Evolutionary conservation across 2,329 filamentous ascomycete genomes (phyloP), one percentile per base, ranked within the genome.

Genomic region (Tolypocladium endophyticum): DNA sequence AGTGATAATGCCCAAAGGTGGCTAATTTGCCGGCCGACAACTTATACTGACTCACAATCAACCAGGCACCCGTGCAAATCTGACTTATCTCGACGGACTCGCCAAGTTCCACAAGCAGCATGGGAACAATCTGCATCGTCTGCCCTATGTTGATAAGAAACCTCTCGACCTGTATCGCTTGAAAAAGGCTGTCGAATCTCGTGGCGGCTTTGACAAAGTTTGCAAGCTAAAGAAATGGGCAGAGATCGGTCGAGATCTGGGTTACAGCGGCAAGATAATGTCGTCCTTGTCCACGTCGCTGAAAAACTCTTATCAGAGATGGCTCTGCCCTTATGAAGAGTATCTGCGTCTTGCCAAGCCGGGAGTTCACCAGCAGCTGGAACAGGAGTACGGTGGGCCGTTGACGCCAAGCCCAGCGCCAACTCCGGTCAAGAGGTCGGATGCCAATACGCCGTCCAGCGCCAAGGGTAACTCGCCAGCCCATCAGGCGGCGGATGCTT

Each of bases 231-330:
- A 99, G 77, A 97, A 97, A 77, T 99, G 94, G 94, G 94, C 94
- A 20, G 94, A 99, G 73, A 97, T 99, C 67, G 94, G 94, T 39
- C 87, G 94, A 69, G 94, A 97, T 71, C 78, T 99, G 55, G 94
- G 94, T 59, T 99, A 99, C 75, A 97, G 93, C 70, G 94, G 94
- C 71, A 99, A 99, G 78, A 99, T 99, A 64, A 99, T 99, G 94
- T 97, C 93, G 2, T 97, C 94, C 11, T 78, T 99, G 55, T 99
- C 94, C 7, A 99, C 94, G 0, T 97, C 94, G 6, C 82, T 99
- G 50, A 99, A 97, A 73, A 99, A 99, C 73, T 97, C 94, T 0
- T 99, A 95, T 68, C 92, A 96, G 72, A 87, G 93, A 75, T 99
- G 94, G 90, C 85, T 99, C 4, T 90, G 92, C 69, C 94, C 94